Evolutionary conservation across 176 grass and related monocot genomes (phyloP), one percentile per base, ranked within the genome.

Genomic region (Coix lacrymajobi): DNA sequence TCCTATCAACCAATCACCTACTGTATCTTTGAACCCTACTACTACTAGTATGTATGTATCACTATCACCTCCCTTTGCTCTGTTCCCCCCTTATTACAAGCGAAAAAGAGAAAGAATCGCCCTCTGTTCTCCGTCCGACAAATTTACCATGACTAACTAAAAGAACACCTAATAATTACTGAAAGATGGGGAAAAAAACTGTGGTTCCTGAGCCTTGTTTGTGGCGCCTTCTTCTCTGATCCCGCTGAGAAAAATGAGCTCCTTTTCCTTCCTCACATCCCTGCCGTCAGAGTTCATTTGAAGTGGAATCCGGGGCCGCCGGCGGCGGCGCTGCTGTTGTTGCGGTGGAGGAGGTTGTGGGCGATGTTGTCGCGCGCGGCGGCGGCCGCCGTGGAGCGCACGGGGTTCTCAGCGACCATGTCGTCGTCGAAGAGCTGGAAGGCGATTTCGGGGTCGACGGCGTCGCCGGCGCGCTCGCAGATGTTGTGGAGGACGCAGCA

Each of bases 401-500:
- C 67, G 20, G 76, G 49, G 81, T 95, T 91, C 15, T 93, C 87
- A 19, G 90, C 75, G 40, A 91, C 71, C 86, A 88, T 84, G 30
- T 88, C 87, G 54, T 93, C 89, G 75, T 98, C 92, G 48, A 91
- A 52, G 71, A 95, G 52, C 57, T 93, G 67, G 36, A 81, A 77
- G 8, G 8, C 25, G n/a, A 65, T 34, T 9, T 95, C 84, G 1
- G 79, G 81, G 20, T 92, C 88, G 60, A 89, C 38, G 15, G 45
- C 60, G 32, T 98, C 92, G 44, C 84, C 81, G 44, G 76, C 56
- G 75, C 84, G 75, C 90, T 98, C 90, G 81, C 95, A 98, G 60
- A 95, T 93, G 92, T 98, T 98, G 81, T 98, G 95, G 10, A 98
- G 82, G 8, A 93, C 90, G 82, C 91, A 92, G 89, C 95, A 98